Percentiles rank a stretch among this genome's conserved stretches.
These are phyloP conservation scores for Graphilbum sp. DNA, from an alignment of 2,329 filamentous ascomycete species.

Conservation along the genomic window DNA sequence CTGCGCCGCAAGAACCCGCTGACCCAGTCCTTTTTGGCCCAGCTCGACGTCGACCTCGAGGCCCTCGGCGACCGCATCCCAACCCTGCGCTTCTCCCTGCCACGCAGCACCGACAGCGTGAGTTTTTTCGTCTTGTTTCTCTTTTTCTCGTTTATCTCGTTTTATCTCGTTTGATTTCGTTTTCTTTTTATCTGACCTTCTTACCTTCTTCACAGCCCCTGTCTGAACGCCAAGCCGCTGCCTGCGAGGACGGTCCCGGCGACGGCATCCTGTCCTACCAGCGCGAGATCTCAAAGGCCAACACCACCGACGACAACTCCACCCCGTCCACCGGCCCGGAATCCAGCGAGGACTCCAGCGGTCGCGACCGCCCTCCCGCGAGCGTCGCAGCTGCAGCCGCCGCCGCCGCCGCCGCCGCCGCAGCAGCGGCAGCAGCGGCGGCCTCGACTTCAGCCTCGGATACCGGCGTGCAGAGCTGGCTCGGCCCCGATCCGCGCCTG, in stretches of 20 bases:
- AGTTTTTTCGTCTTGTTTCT: constrained; percentile 14
- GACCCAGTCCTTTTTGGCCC: constrained; percentile 86
- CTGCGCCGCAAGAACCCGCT: constrained; percentile 77
- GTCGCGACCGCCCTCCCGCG: constrained; percentile 1
- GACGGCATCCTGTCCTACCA: constrained; percentile 26
- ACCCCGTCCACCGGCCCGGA: neutral
- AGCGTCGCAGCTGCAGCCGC: constrained; percentile 1
- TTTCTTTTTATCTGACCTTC: neutral
- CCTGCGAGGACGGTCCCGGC: constrained; percentile 11
- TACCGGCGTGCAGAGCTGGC: constrained; percentile 14
- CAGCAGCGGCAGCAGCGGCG: neutral
- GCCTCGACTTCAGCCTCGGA: neutral
- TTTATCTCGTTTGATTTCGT: neutral
- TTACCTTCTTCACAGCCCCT: neutral
- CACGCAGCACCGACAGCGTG: constrained; percentile 35
- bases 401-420: neutral
- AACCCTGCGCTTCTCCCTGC: constrained; percentile 36
- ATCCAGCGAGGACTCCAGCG: constrained; percentile 1
- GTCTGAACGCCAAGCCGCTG: too few relatives aligned
- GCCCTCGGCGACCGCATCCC: constrained; percentile 47
- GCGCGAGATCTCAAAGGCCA: constrained; percentile 5
- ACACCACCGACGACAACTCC: neutral
- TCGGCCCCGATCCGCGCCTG: constrained; percentile 22
- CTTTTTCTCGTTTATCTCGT: neutral
- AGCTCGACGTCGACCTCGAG: constrained; percentile 83